phyloP scores from a whole-genome alignment of 1,284 basidiomycete species.

The Amylostereum areolatum region DNA sequence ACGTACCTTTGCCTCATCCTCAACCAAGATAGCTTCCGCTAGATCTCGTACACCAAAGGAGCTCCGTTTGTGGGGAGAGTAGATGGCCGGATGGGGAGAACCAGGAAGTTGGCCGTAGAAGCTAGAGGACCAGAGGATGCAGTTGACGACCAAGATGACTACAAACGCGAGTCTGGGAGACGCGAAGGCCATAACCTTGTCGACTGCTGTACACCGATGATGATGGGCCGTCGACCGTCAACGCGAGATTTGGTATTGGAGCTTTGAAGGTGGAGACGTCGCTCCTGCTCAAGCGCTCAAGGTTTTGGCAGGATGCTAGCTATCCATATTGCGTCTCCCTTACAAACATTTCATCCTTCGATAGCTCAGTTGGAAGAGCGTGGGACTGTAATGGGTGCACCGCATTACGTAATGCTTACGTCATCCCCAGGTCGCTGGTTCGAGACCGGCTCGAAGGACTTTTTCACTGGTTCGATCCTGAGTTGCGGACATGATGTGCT shows the following conservation, averaged over 20 bases:
- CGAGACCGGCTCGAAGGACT: slow-evolving; percentile 18
- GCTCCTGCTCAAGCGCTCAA: no score
- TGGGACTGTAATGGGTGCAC: slow-evolving; percentile 15
- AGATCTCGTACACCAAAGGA: slow-evolving; percentile 1
- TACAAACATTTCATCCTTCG: slow-evolving; percentile 8
- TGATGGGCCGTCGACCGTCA: no score
- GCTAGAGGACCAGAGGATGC: slow-evolving; percentile 61
- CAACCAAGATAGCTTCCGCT: background rate
- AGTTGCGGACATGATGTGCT: no score
- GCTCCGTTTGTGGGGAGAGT: slow-evolving; percentile 13
- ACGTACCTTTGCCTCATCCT: slow-evolving; percentile 13
- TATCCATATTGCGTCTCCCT: no score
- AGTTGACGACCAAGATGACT: slow-evolving; percentile 43
- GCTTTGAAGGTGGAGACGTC: no score
- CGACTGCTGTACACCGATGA: background rate
- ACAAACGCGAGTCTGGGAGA: slow-evolving; percentile 45
- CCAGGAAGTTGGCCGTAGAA: slow-evolving; percentile 38
- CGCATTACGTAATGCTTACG: no score
- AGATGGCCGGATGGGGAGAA: slow-evolving; percentile 7
- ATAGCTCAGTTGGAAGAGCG: slow-evolving; percentile 21
- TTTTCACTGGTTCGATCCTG: no score
- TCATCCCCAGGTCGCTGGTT: slow-evolving; percentile 18
- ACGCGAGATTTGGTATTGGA: no score
- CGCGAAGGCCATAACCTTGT: slow-evolving; percentile 29
- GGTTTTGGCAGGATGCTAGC: no score